Base-by-base conservation (phyloP, 495 filamentous ascomycete genomes). In the Saxophila tyrrhenica region DNA sequence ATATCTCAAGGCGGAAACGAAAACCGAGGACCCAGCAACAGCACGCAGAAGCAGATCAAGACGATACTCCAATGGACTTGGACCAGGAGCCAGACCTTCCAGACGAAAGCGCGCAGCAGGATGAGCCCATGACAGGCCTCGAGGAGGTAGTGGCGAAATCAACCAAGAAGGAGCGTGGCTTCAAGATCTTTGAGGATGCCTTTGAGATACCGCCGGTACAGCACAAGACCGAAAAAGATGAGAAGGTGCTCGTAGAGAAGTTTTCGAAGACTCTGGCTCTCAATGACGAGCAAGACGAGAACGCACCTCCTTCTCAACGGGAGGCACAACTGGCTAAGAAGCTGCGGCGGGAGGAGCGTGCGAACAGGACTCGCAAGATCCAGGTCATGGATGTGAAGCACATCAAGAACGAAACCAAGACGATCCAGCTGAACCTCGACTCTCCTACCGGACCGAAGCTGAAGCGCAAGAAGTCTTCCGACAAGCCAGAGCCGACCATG, bases 371-470 rank as follows among this genome's bases (percentile, higher is more conserved):
- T 23, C 72, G 73, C 43, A 89, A 82, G 68, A 82, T 84, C 69
- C 89, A 89, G 66, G 70, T 84, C 25, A 80, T 82, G 66, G 83
- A 89, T 65, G 74, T 87, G 16, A 89, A 85, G 39, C 42, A 55
- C 38, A 54, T 56, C 46, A 54, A 56, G 39, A 60, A 63, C 53
- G 57, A 60, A 43, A 57, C 54, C 20, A 57, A 45, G 39, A 55
- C 56, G 89, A 89, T 96, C 66, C 89, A 92, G 78, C 86, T 88
- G 48, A 96, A 95, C 55, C 74, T 96, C 41, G 85, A 87, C 58
- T 96, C 89, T 11, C 89, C 89, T 0, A 84, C 85, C 0, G 78
- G 79, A 15, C 80, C 80, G 1, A 94, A 89, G 65, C 76, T 88
- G 24, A 83, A 77, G 42, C 75, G 79, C 46, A 90, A 87, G 71